Conservation (phyloP, 2,329 filamentous ascomycete species). For the Colletotrichum tamarilloi region DNA sequence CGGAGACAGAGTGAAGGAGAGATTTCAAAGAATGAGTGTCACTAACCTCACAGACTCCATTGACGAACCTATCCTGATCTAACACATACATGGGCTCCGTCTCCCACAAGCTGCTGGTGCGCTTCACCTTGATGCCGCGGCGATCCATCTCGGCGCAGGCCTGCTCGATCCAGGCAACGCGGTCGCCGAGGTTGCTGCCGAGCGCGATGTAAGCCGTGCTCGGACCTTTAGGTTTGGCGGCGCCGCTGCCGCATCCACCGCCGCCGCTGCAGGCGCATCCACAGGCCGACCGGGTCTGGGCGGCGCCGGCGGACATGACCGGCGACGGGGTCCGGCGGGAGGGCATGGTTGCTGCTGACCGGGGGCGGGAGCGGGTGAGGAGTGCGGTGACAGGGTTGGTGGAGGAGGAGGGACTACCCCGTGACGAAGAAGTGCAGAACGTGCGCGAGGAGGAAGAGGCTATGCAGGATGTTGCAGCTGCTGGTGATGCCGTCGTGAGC, state of each 20-base stretch:
- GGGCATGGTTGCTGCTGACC: background rate
- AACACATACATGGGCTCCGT: constrained; percentile 97
- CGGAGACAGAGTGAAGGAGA: background rate
- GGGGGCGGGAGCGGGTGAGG: constrained; percentile 12
- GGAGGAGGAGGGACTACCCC: background rate
- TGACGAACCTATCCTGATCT: constrained; percentile 89
- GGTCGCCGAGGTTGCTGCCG: constrained; percentile 92
- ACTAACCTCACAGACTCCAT: constrained; percentile 90
- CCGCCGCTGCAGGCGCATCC: constrained; percentile 50
- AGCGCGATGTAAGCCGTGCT: constrained; percentile 82
- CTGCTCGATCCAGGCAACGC: constrained; percentile 84
- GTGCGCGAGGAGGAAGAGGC: constrained; percentile 2
- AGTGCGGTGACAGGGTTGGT: background rate
- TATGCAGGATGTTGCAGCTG: constrained; percentile 18
- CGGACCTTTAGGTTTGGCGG: constrained; percentile 39
- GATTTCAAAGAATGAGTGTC: background rate
- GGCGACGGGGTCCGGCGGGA: constrained; percentile 15
- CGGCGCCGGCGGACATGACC: constrained; percentile 20
- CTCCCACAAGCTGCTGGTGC: constrained; percentile 92
- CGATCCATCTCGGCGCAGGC: constrained; percentile 83
- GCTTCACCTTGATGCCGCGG: constrained; percentile 76
- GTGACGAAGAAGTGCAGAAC: constrained; percentile 4
- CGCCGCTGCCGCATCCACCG: constrained; percentile 36
- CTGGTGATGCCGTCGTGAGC: constrained; percentile 16
- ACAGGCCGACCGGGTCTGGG: constrained; percentile 41